Conservation (phyloP, 805 yeast genomes). For the Yamadazyma laniorum region DNA sequence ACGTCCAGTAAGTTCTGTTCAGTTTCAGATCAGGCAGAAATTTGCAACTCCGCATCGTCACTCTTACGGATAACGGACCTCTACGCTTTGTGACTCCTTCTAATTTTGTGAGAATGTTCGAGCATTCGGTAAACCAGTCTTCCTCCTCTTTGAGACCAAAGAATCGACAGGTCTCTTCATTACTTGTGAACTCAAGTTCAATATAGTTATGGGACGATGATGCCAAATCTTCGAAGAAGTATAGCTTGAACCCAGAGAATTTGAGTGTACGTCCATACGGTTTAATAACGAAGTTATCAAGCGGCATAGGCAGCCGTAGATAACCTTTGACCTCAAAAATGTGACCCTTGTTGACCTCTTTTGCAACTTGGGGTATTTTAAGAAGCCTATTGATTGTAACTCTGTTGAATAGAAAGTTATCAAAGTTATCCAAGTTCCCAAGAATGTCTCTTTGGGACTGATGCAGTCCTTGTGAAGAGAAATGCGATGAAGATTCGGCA, state of each 20-base stretch:
- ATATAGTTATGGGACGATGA: constrained; percentile 2
- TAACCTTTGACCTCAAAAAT: constrained; percentile 19
- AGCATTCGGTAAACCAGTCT: constrained; percentile 3
- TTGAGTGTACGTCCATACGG: constrained; percentile 30
- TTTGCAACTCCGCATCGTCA: constrained; percentile 1
- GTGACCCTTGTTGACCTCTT: constrained; percentile 12
- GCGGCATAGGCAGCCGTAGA: constrained; percentile 18
- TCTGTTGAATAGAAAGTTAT: constrained; percentile 4
- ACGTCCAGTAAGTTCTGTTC: background rate
- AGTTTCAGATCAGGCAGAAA: background rate
- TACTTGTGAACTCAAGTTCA: constrained; percentile 21
- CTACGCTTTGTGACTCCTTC: background rate
- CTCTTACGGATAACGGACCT: background rate
- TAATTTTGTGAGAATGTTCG: background rate
- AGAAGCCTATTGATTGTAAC: constrained; percentile 6
- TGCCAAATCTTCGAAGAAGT: constrained; percentile 14
- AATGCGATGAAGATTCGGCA: constrained; percentile 1
- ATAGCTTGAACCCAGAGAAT: constrained; percentile 22
- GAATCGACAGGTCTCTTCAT: constrained; percentile 25
- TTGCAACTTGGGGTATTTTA: constrained; percentile 9
- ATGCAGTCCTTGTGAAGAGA: constrained; percentile 2
- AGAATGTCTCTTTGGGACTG: background rate
- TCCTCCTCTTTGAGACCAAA: constrained; percentile 17
- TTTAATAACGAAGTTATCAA: constrained; percentile 22
- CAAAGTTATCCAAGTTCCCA: background rate